Evolutionary conservation across 176 grass and related monocot species (phyloP).

Genomic region (Elymus sibiricus): DNA sequence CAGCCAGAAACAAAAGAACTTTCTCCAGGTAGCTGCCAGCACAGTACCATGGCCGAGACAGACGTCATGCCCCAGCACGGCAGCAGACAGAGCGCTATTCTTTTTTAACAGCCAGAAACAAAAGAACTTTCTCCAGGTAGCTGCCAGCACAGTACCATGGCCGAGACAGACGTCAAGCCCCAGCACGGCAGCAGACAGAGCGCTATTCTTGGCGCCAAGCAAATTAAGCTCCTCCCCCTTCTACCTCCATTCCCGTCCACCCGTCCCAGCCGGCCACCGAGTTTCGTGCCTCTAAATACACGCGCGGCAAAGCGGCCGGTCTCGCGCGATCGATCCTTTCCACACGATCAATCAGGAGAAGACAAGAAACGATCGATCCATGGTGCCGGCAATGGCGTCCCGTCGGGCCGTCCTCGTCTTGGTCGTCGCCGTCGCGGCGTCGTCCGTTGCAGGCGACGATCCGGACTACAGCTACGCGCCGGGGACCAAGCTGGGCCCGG

Average conservation of each 20-base stretch:
- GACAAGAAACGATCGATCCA: background rate
- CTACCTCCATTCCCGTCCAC: constrained; percentile 7
- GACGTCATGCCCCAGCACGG: no score
- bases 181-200: no score
- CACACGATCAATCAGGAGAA: background rate
- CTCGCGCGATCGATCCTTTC: background rate
- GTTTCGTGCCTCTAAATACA: background rate
- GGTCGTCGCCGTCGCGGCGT: background rate
- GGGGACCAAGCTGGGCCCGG: constrained; percentile 35
- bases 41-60: no score
- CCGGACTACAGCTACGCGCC: background rate
- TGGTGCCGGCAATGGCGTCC: constrained; percentile 2
- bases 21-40: no score
- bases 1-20: no score
- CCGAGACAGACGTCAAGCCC: no score
- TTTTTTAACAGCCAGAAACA: no score
- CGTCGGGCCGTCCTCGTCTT: background rate
- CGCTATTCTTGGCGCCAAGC: background rate
- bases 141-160: no score
- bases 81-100: no score
- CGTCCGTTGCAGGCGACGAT: background rate
- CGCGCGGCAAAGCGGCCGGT: background rate
- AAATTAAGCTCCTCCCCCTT: background rate
- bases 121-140: no score
- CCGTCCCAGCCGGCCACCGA: background rate